Conservation (phyloP, 2,329 filamentous ascomycete genomes). For the Aspergillus ruber region DNA sequence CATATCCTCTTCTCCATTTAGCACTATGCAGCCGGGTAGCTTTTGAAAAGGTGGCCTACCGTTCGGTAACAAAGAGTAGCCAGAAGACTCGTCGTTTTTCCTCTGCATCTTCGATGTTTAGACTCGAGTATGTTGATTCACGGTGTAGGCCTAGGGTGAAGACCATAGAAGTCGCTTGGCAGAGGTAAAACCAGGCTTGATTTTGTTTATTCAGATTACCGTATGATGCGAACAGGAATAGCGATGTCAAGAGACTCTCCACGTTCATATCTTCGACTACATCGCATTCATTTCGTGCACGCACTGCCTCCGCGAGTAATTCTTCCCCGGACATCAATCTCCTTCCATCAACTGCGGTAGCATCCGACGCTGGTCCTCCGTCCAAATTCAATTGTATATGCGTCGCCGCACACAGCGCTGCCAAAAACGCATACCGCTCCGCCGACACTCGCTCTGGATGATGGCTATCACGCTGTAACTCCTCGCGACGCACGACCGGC, state of each 20-base stretch:
- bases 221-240: conserved; percentile 69
- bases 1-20: conserved; percentile 53
- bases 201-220: conserved; percentile 67
- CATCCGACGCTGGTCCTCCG: conserved; percentile 19
- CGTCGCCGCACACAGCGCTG: conserved; percentile 37
- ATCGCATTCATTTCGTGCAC: conserved; percentile 35
- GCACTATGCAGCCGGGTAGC: background rate
- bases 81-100: conserved; percentile 64
- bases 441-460: conserved; percentile 49
- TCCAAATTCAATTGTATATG: conserved; percentile 41
- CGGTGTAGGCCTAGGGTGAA: conserved; percentile 39
- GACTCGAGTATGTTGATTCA: conserved; percentile 45
- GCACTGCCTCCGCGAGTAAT: conserved; percentile 58
- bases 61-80: conserved; percentile 65
- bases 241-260: conserved; percentile 57
- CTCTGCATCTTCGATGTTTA: conserved; percentile 50
- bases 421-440: conserved; percentile 36
- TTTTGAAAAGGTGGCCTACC: conserved; percentile 38
- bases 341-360: conserved; percentile 50
- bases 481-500: conserved; percentile 34
- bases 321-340: conserved; percentile 58
- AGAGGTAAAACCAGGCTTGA: conserved; percentile 71
- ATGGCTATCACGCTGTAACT: conserved; percentile 30
- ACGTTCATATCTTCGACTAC: conserved; percentile 36
- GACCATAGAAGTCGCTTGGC: conserved; percentile 66